Base-by-base conservation (phyloP, 2,329 filamentous ascomycete species). In the Ilyonectria robusta region DNA sequence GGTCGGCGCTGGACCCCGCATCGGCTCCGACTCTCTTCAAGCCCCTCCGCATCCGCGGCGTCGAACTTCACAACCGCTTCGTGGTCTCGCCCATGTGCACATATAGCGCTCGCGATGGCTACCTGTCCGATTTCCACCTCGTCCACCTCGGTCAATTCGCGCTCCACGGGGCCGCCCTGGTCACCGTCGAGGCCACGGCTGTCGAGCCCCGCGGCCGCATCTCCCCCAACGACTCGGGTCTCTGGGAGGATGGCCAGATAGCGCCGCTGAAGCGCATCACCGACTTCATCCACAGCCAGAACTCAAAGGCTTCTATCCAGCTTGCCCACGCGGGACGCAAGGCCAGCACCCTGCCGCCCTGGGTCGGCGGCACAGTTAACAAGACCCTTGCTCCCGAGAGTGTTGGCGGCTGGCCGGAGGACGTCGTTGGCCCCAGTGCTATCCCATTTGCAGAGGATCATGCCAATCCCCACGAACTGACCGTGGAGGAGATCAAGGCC, bases 231-330 rank as follows among this genome's bases (percentile, higher is more conserved):
- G 93, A 95, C 78, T 82, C 84, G 13, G 94, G 95, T 1, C 82
- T 98, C 8, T 98, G 94, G 95, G 86, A 92, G 69, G 95, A 97
- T 79, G 89, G 87, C 37, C 95, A 98, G 79, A 91, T 95, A 67
- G 91, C 87, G 69, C 90, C 91, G 0, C 82, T 97, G 65, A 88
- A 86, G 77, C 87, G 88, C 66, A 87, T 95, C 51, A 88, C 91
- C 40, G 93, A 97, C 68, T 97, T 94, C 69, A 89, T 92, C 2
- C 94, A 97, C 83, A 89, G 88, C 29, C 94, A 97, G 80, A 87
- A 86, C 77, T 91, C 94, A 76, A 89, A 92, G 70, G 89, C 93
- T 59, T 94, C 88, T 58, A 91, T 97, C 68, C 94, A 97, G 83
- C 85, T 97, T 5, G 93, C 84, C 1, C 94, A 97, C 76, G 94